Conservation (phyloP, 371 early-diverging fungal species). For the Phascolomyces articulosus region DNA sequence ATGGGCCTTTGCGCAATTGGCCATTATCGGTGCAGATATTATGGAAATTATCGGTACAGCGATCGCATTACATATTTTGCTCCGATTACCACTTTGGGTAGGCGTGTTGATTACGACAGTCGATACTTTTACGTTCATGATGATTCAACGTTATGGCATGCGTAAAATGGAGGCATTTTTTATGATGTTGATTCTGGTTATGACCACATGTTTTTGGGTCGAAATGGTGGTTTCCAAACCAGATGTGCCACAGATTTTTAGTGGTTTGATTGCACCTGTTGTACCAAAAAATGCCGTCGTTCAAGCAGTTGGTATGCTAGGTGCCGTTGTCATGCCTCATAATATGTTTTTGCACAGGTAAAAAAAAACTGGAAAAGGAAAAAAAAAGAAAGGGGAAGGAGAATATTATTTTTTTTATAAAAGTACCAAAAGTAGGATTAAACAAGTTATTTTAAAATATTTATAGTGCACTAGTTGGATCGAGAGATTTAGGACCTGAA, state of each 20-base stretch:
- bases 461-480: constrained; percentile 61
- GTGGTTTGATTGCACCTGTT: constrained; percentile 62
- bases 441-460: background rate
- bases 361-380: constrained; percentile 7
- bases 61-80: constrained; percentile 71
- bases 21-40: constrained; percentile 80
- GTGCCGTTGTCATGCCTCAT: constrained; percentile 80
- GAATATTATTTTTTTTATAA: background rate
- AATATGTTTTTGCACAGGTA: constrained; percentile 74
- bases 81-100: constrained; percentile 59
- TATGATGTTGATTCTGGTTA: constrained; percentile 61
- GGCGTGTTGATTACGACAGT: constrained; percentile 74
- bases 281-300: constrained; percentile 61
- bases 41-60: constrained; percentile 81
- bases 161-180: constrained; percentile 70
- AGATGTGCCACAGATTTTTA: constrained; percentile 50
- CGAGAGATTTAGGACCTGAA: constrained; percentile 54
- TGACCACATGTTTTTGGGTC: constrained; percentile 71
- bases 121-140: constrained; percentile 71
- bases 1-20: constrained; percentile 70
- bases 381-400: background rate
- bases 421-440: too few relatives aligned
- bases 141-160: constrained; percentile 67
- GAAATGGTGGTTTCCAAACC: constrained; percentile 69
- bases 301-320: constrained; percentile 73